These are phyloP conservation scores for Rhododendron simsii DNA, from an alignment of 148 eudicot species.

Conservation along the genomic window DNA sequence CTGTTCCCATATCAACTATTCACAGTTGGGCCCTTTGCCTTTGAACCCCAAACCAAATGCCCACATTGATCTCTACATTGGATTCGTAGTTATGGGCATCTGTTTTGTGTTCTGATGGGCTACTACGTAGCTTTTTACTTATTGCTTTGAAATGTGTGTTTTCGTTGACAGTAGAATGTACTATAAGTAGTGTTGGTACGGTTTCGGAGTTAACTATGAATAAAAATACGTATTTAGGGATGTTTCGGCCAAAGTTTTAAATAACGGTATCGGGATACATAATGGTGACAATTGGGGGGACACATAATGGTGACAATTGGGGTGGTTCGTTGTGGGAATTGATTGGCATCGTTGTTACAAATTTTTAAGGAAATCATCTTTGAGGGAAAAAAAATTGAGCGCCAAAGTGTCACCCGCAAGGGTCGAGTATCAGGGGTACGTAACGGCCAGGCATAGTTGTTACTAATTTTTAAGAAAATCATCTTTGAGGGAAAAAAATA, in stretches of 20 bases:
- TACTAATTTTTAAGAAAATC: too few relatives aligned
- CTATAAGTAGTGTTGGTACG: background rate
- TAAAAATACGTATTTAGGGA: background rate
- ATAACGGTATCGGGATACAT: too few relatives aligned
- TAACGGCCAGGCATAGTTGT: too few relatives aligned
- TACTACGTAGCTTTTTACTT: background rate
- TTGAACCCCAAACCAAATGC: constrained; percentile 26
- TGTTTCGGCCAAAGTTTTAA: background rate
- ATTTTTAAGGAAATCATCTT: too few relatives aligned
- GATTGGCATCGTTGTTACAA: too few relatives aligned
- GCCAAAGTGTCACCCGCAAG: too few relatives aligned
- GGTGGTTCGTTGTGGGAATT: too few relatives aligned
- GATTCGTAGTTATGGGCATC: background rate
- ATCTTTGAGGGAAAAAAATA: too few relatives aligned
- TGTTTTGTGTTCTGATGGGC: background rate
- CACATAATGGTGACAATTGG: too few relatives aligned
- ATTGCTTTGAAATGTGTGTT: background rate
- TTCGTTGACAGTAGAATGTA: background rate
- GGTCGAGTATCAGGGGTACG: too few relatives aligned
- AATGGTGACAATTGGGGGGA: too few relatives aligned
- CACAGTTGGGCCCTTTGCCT: constrained; percentile 44
- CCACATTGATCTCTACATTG: background rate
- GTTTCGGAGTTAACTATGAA: background rate
- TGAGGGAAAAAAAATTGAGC: too few relatives aligned
- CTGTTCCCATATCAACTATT: constrained; percentile 7